Evolutionary conservation across 78 protist genomes (phyloP).

Genomic region (Tieghemostelium lacteum): DNA sequence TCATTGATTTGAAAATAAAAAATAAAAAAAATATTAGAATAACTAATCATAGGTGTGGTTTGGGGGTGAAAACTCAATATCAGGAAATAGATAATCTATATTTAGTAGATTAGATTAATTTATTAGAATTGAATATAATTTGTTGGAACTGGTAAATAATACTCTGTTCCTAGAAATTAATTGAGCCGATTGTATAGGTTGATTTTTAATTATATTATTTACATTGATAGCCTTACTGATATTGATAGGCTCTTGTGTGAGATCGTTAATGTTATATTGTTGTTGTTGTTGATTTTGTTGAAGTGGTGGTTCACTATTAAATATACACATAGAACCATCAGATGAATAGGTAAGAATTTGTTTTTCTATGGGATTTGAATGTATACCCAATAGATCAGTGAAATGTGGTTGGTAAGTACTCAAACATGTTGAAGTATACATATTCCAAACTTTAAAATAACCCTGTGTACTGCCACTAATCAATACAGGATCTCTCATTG

Average conservation of each 20-base stretch:
- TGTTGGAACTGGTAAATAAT: conserved; percentile 7
- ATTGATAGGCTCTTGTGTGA: neutral
- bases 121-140: conserved; percentile 14
- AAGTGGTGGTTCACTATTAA: neutral
- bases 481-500: conserved; percentile 20
- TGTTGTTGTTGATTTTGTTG: neutral
- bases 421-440: conserved; percentile 50
- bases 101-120: too few species aligned
- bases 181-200: conserved; percentile 17
- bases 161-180: conserved; percentile 22
- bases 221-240: neutral
- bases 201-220: conserved; percentile 1
- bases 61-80: too few species aligned
- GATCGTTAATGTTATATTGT: neutral
- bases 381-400: conserved; percentile 22
- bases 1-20: too few species aligned
- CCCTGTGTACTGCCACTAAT: conserved; percentile 2
- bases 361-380: neutral
- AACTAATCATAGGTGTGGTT: too few species aligned
- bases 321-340: conserved; percentile 16
- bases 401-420: conserved; percentile 6
- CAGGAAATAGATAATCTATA: too few species aligned
- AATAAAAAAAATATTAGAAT: too few species aligned
- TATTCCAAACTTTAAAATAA: conserved; percentile 52
- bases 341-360: conserved; percentile 19